These are phyloP conservation scores for Trifolium repens DNA, from an alignment of 306 rosid species.

Conservation along the genomic window DNA sequence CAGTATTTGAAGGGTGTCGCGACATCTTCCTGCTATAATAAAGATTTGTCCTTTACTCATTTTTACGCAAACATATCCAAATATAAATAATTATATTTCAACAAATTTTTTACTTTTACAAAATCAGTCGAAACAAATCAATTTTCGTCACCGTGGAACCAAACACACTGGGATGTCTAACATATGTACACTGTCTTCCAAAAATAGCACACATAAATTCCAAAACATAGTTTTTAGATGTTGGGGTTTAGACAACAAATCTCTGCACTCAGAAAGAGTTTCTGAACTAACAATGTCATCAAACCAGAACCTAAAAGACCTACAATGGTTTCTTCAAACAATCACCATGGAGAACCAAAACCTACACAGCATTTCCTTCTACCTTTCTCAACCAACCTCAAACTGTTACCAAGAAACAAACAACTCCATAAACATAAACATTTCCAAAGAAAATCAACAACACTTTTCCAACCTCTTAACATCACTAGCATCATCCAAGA, in stretches of 20 bases:
- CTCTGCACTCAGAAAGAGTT: slow-evolving; percentile 6
- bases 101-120: too few relatives aligned
- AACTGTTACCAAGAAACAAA: slow-evolving; percentile 77
- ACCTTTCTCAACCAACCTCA: slow-evolving; percentile 77
- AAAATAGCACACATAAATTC: not conserved
- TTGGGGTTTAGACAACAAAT: slow-evolving; percentile 28
- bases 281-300: slow-evolving; percentile 58
- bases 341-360: slow-evolving; percentile 55
- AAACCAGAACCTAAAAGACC: slow-evolving; percentile 59
- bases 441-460: slow-evolving; percentile 59
- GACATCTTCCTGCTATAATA: too few relatives aligned
- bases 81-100: too few relatives aligned
- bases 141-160: too few relatives aligned
- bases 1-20: too few relatives aligned
- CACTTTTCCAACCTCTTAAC: slow-evolving; percentile 61
- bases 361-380: slow-evolving; percentile 76
- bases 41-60: too few relatives aligned
- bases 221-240: slow-evolving; percentile 1
- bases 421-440: slow-evolving; percentile 70
- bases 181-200: slow-evolving; percentile 34
- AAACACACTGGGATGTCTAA: too few relatives aligned
- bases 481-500: slow-evolving; percentile 48
- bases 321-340: slow-evolving; percentile 64
- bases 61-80: too few relatives aligned
- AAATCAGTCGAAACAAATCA: too few relatives aligned